Evolutionary conservation across 805 yeast species (phyloP), one percentile per base, ranked within the genome.

Genomic region (Debaryomyces castellii): DNA sequence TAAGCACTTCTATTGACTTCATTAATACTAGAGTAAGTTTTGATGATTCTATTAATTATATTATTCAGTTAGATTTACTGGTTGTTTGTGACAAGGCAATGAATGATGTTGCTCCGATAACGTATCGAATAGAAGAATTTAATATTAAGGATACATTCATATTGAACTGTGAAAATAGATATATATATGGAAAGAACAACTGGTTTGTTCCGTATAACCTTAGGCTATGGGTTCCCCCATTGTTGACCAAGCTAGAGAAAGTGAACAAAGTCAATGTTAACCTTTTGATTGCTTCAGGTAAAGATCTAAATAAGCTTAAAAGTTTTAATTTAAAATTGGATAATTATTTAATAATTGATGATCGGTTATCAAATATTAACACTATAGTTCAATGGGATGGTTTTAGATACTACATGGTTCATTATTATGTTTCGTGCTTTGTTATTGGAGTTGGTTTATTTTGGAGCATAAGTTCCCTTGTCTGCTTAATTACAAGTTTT

Each of bases 311-410:
- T 20, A 11, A 21, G 7, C 12, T 38, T 27, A 22, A 23, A 27
- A 37, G 12, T 11, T 9, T 33, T 16, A n/a, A 32, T 23, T 32
- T 39, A 2, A 43, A 18, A 5, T 18, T 47, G 9, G 37, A 39
- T 5, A 35, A 34, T 7, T 22, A 45, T 16, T 45, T 58, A 18
- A 45, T 54, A 6, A 45, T 58, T 11, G 52, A 60, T 41, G 49
- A 57, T 37, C 51, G 45, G 24, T 37, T 42, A 16, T 49, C 58
- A 2, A 8, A 17, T 6, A 43, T 28, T 33, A 32, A 58, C 10
- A 50, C 52, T 14, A 48, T 73, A 28, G 63, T 55, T 16, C 64
- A 66, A 41, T 74, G 74, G 67, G 59, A 60, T 21, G 80, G 80
- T 0, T 56, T 74, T 34, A 57, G 80, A 27, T 71, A 64, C 52